These are phyloP conservation scores for Lasiosphaeriaceae sp. DNA, from an alignment of 495 filamentous ascomycete genomes.

Conservation along the genomic window DNA sequence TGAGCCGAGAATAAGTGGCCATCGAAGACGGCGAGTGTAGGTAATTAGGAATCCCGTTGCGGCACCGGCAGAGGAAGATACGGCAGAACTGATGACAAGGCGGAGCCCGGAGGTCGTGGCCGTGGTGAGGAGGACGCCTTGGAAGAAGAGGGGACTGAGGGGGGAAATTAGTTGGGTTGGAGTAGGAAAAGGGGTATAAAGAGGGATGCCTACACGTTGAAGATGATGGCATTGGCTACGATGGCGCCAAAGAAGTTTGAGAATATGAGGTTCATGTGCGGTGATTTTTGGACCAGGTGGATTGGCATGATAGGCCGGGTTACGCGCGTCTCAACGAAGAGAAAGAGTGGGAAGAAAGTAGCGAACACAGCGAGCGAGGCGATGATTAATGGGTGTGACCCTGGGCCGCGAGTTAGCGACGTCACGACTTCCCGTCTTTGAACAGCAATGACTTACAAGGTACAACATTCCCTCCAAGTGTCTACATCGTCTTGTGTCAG, in stretches of 20 bases:
- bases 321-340: conserved; percentile 59
- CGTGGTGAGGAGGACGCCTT: conserved; percentile 68
- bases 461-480: conserved; percentile 72
- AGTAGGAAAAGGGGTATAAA: not conserved
- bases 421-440: not conserved
- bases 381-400: conserved; percentile 69
- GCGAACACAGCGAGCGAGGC: conserved; percentile 54
- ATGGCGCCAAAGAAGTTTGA: conserved; percentile 63
- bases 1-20: conserved; percentile 56
- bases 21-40: conserved; percentile 59
- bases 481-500: conserved; percentile 33
- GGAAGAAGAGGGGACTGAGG: conserved; percentile 66
- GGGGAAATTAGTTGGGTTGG: not conserved
- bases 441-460: conserved; percentile 39
- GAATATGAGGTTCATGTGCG: conserved; percentile 64
- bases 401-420: conserved; percentile 6
- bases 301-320: conserved; percentile 70
- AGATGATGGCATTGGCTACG: conserved; percentile 64
- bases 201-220: conserved; percentile 53
- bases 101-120: conserved; percentile 69
- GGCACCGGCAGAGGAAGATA: conserved; percentile 56
- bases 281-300: conserved; percentile 53
- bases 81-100: conserved; percentile 58
- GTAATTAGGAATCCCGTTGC: conserved; percentile 69
- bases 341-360: conserved; percentile 53